These are phyloP conservation scores for Eutrema salsugineum DNA, from an alignment of 441 rosid species.

Conservation along the genomic window DNA sequence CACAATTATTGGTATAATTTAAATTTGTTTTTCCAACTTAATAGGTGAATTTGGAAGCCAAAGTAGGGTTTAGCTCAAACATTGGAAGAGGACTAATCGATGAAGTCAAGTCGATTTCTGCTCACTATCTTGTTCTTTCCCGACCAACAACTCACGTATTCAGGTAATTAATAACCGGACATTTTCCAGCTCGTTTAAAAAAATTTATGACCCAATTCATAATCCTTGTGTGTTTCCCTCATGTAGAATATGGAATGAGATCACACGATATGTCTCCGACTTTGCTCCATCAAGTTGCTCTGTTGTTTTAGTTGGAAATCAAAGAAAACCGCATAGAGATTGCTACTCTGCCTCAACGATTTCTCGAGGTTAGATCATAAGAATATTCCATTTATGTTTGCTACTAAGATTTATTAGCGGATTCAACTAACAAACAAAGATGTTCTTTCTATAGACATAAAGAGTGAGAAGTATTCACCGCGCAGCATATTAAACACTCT, in stretches of 20 bases:
- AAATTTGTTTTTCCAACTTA: neutral
- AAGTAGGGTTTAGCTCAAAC: conserved; percentile 60
- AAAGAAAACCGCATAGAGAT: conserved; percentile 26
- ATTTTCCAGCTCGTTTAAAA: neutral
- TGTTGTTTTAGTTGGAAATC: conserved; percentile 52
- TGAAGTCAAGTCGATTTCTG: conserved; percentile 72
- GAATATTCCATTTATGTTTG: neutral
- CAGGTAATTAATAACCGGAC: conserved; percentile 40
- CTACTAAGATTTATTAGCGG: neutral
- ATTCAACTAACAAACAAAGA: neutral
- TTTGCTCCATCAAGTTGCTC: conserved; percentile 64
- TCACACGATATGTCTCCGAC: conserved; percentile 49
- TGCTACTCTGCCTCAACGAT: conserved; percentile 30
- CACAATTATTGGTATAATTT: neutral
- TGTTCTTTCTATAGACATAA: conserved; percentile 11
- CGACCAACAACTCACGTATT: conserved; percentile 48
- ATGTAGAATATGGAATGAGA: conserved; percentile 46
- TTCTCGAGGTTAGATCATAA: conserved; percentile 39
- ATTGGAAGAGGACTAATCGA: conserved; percentile 57
- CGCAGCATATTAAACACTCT: conserved; percentile 49
- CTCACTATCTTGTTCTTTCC: conserved; percentile 63
- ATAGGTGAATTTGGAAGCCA: conserved; percentile 86
- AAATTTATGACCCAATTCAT: neutral
- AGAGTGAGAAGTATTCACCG: conserved; percentile 45
- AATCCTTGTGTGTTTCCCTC: neutral